These are phyloP conservation scores for Phytophthora pseudosyringae DNA, from an alignment of 352 stramenopile species.

Conservation along the genomic window DNA sequence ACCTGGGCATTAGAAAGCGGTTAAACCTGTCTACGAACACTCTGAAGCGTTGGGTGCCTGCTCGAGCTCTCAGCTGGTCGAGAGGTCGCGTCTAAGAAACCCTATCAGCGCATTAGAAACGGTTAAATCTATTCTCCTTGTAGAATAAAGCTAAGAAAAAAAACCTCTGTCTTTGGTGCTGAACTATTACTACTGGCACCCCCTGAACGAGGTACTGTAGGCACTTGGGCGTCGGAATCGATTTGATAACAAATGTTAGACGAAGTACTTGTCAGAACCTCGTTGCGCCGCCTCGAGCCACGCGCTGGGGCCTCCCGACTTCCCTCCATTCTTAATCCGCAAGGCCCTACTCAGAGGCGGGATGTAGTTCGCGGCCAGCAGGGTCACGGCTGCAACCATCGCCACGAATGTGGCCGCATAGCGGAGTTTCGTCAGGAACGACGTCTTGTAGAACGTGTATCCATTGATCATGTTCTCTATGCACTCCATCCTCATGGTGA, in stretches of 20 bases:
- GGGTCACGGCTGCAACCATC: constrained; percentile 37
- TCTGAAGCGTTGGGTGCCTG: no score
- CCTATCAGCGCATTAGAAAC: no score
- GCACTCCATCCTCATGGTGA: constrained; percentile 79
- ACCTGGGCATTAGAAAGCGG: not conserved
- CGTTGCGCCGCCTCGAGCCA: constrained; percentile 28
- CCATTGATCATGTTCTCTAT: constrained; percentile 83
- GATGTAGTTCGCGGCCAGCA: constrained; percentile 34
- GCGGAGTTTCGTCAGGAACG: constrained; percentile 27
- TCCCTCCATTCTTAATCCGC: constrained; percentile 25
- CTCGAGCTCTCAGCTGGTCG: no score
- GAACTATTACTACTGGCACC: no score
- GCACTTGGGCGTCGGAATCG: no score
- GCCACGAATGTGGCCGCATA: constrained; percentile 36
- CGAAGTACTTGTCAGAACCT: constrained; percentile 42
- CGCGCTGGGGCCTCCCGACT: constrained; percentile 12
- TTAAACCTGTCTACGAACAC: no score
- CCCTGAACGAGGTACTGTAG: no score
- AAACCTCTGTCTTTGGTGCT: no score
- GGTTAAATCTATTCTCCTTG: no score
- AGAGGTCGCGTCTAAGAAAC: no score
- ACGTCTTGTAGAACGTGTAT: constrained; percentile 74
- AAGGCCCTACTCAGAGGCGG: constrained; percentile 34
- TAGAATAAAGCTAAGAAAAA: no score
- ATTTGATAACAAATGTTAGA: constrained; percentile 33